These are phyloP conservation scores for Alternaria viburni DNA, from an alignment of 2,329 filamentous ascomycete genomes.

Conservation along the genomic window DNA sequence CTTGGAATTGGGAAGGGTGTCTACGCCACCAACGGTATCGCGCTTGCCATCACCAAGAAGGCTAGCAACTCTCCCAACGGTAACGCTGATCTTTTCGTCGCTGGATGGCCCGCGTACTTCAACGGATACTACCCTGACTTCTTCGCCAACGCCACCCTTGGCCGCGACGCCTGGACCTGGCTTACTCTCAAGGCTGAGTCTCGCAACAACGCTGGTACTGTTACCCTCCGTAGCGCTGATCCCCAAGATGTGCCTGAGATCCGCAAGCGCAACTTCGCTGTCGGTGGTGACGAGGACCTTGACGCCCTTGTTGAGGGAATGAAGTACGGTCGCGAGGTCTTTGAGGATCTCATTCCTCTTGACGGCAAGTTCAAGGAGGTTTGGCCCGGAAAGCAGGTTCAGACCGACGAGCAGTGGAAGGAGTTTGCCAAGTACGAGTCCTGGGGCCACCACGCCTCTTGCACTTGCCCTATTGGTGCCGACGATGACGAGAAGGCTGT, in stretches of 20 bases:
- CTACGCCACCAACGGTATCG: conserved; percentile 61
- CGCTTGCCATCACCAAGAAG: conserved; percentile 54
- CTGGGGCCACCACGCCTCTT: conserved; percentile 62
- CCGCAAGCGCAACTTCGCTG: conserved; percentile 24
- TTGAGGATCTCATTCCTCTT: conserved; percentile 49
- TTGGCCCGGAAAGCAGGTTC: conserved; percentile 56
- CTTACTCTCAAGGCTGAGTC: conserved; percentile 66
- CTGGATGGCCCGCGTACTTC: conserved; percentile 61
- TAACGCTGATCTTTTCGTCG: conserved; percentile 60
- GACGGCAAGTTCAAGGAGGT: conserved; percentile 55
- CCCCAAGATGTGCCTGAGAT: conserved; percentile 69
- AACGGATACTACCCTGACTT: conserved; percentile 62
- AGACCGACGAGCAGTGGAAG: conserved; percentile 52
- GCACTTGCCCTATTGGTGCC: conserved; percentile 64
- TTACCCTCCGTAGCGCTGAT: conserved; percentile 65
- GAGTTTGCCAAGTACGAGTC: conserved; percentile 34
- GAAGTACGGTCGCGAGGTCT: conserved; percentile 55
- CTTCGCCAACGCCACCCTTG: conserved; percentile 53
- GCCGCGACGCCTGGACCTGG: conserved; percentile 57
- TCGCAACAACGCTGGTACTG: conserved; percentile 65
- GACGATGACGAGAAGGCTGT: conserved; percentile 58
- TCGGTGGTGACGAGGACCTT: conserved; percentile 51
- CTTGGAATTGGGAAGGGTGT: conserved; percentile 46
- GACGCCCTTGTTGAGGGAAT: conserved; percentile 63
- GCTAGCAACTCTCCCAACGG: conserved; percentile 48